Base-by-base conservation (phyloP, 2,329 filamentous ascomycete genomes). In the Westerdykella aurantiaca region DNA sequence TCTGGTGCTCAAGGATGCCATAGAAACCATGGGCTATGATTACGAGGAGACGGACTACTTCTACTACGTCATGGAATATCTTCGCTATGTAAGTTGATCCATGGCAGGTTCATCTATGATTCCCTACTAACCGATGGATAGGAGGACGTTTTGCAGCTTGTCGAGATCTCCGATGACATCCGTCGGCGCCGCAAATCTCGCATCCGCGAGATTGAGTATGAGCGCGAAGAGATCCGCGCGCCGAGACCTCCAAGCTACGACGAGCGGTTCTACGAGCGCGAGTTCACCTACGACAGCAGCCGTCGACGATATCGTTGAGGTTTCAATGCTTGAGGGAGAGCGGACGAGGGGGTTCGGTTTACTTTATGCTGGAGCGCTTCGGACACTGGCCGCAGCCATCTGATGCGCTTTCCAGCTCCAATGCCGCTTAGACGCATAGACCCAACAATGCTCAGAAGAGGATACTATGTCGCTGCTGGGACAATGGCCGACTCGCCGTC, bases 1-100 rank as follows among this genome's bases (percentile, higher is more conserved):
- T 55, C 71, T 97, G 31, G 88, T 97, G 13, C 76, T 84, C 46
- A 82, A 85, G 41, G 89, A 96, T 63, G 93, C 93, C 14, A 86
- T 97, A 51, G 84, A 95, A 55, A 76, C 85, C 57, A 72, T 83
- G 61, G 88, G 88, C 2, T 97, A 95, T 67, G 82, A 87, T 47
- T 97, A 83, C 61, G 88, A 96, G 64, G 90, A 97, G 74, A 93
- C 88, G 0, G 85, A 88, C 42, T 80, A 78, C 49, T 94, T 88
- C 69, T 97, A 86, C 69, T 97, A 96, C 67, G 81, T 97, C 37
- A 91, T 95, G 74, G 82, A 91, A 50, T 96, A 95, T 66, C 76
- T 98, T 42, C 75, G 78, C 70, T 89, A 93, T 63, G 90, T 95
- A 75, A 78, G 88, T 81, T 35, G 37, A 6, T 18, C 38, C 35